phyloP scores from a whole-genome alignment of 805 yeast species.

The Wickerhamiella siamensis region DNA sequence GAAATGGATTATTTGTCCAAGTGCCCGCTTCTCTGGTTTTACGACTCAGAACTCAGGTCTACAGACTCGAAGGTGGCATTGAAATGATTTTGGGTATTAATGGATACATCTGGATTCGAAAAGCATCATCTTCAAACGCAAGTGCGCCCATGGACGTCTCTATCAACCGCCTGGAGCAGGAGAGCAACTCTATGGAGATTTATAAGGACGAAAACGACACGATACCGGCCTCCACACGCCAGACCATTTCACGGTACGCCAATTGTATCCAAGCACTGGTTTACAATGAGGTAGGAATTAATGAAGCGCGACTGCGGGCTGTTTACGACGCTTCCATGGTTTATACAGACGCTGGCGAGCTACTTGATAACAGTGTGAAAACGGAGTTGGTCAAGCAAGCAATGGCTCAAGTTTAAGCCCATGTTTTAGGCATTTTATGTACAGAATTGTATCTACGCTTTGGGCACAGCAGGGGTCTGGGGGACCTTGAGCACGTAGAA shows the following conservation, averaged over 20 bases:
- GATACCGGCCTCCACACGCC: conserved; percentile 45
- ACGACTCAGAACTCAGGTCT: conserved; percentile 76
- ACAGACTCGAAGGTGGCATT: conserved; percentile 85
- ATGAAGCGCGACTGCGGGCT: conserved; percentile 59
- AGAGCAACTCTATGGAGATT: conserved; percentile 80
- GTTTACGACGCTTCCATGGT: conserved; percentile 87
- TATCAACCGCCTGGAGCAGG: conserved; percentile 80
- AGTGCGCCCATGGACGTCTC: conserved; percentile 28
- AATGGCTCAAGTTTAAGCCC: too few species aligned
- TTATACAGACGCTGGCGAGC: conserved; percentile 51
- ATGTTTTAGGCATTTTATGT: too few species aligned
- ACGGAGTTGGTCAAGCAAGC: conserved; percentile 60
- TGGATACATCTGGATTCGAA: conserved; percentile 86
- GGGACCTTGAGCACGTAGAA: conserved; percentile 20
- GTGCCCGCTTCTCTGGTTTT: conserved; percentile 76
- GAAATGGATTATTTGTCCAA: conserved; percentile 72
- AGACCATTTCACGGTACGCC: conserved; percentile 69
- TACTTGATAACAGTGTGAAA: conserved; percentile 62
- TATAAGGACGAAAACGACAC: conserved; percentile 79
- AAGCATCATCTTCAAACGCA: conserved; percentile 26
- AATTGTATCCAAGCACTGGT: conserved; percentile 73
- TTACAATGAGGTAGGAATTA: conserved; percentile 74
- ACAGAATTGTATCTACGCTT: too few species aligned
- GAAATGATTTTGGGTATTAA: conserved; percentile 85
- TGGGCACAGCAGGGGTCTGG: too few species aligned